Conservation (phyloP, 2,329 filamentous ascomycete species). For the Clarireedia homoeocarpa region DNA sequence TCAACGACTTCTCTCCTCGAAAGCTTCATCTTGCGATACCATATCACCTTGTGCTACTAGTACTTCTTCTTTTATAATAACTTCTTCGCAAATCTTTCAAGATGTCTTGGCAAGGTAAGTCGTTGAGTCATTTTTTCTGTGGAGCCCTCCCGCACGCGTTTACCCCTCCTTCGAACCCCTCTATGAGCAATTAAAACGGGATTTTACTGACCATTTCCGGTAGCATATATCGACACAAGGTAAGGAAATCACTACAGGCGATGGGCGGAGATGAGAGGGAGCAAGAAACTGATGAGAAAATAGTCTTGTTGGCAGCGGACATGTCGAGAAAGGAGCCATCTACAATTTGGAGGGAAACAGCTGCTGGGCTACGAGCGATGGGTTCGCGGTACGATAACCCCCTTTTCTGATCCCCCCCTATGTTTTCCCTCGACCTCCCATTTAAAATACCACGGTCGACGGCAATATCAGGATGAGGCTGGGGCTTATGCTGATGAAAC, state of each 20-base stretch:
- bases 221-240: slow-evolving; percentile 57
- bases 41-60: not conserved
- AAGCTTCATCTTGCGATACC: not conserved
- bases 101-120: slow-evolving; percentile 71
- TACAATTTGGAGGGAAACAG: slow-evolving; percentile 74
- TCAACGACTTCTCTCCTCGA: not conserved
- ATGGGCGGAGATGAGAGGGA: not conserved
- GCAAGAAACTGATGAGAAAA: slow-evolving; percentile 20
- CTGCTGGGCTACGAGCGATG: slow-evolving; percentile 63
- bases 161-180: slow-evolving; percentile 23
- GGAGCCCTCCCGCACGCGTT: not conserved
- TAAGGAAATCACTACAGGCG: slow-evolving; percentile 30
- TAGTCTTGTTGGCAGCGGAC: slow-evolving; percentile 72
- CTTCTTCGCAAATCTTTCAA: slow-evolving; percentile 25
- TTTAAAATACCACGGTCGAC: not conserved
- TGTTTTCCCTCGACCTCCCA: not conserved
- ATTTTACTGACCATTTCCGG: slow-evolving; percentile 14
- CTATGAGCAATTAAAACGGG: slow-evolving; percentile 1
- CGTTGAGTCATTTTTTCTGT: slow-evolving; percentile 10
- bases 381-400: slow-evolving; percentile 43
- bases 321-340: slow-evolving; percentile 79
- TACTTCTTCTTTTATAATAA: not conserved
- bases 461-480: not conserved
- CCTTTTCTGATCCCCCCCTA: not conserved
- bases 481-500: not conserved